These are phyloP conservation scores for Mortierella hygrophila DNA, from an alignment of 192 early-diverging fungal genomes.

Conservation along the genomic window DNA sequence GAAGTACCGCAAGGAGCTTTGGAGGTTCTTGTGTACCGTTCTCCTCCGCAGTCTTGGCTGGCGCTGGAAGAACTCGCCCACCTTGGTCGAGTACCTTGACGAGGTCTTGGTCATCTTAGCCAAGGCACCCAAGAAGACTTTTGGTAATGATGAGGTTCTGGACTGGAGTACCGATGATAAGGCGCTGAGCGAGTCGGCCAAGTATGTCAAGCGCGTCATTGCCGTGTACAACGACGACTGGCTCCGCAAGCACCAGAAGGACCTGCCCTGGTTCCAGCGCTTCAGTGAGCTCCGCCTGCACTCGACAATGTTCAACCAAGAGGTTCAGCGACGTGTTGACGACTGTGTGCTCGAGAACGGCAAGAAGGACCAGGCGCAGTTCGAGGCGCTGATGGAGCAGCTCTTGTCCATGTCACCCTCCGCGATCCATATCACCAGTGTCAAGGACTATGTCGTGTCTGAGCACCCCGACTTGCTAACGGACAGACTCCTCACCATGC, in stretches of 20 bases:
- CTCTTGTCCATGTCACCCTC: slow-evolving; percentile 34
- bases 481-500: slow-evolving; percentile 22
- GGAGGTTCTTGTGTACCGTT: slow-evolving; percentile 5
- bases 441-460: slow-evolving; percentile 14
- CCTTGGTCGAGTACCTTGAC: slow-evolving; percentile 21
- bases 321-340: background rate
- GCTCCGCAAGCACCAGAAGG: slow-evolving; percentile 18
- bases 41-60: slow-evolving; percentile 18
- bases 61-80: slow-evolving; percentile 48
- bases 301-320: slow-evolving; percentile 12
- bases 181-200: background rate
- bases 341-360: slow-evolving; percentile 20
- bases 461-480: slow-evolving; percentile 26
- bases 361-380: slow-evolving; percentile 22
- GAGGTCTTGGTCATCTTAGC: slow-evolving; percentile 20
- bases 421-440: slow-evolving; percentile 3
- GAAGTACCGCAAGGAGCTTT: slow-evolving; percentile 1
- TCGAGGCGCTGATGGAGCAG: slow-evolving; percentile 13
- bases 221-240: slow-evolving; percentile 14
- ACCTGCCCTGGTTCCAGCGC: slow-evolving; percentile 16
- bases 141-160: slow-evolving; percentile 26
- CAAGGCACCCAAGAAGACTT: slow-evolving; percentile 1
- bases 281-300: slow-evolving; percentile 19
- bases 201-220: slow-evolving; percentile 7
- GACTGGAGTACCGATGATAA: slow-evolving; percentile 21